Conservation (phyloP, 129 eudicot genomes). For the Kitagawia praeruptora region DNA sequence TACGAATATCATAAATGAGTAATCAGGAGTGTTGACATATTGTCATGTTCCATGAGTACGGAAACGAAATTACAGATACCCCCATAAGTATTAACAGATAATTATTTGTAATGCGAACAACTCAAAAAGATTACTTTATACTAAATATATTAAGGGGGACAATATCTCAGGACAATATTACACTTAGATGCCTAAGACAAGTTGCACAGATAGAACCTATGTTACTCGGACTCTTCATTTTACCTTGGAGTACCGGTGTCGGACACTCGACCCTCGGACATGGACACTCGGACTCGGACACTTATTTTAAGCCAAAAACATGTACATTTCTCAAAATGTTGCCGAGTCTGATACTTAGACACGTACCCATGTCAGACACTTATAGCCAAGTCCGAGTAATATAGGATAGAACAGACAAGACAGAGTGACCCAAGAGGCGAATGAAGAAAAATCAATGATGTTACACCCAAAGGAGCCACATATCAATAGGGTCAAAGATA, state of each 20-base stretch:
- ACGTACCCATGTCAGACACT: too few relatives aligned
- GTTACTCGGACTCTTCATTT: too few relatives aligned
- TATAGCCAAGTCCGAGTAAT: too few relatives aligned
- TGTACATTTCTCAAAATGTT: too few relatives aligned
- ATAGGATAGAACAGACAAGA: not conserved
- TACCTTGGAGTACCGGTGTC: too few relatives aligned
- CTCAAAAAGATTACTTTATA: not conserved
- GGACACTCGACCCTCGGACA: too few relatives aligned
- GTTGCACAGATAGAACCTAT: not conserved
- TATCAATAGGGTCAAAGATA: not conserved
- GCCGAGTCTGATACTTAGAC: too few relatives aligned
- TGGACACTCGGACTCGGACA: too few relatives aligned
- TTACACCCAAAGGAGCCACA: not conserved
- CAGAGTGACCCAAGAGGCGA: not conserved
- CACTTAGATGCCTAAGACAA: not conserved
- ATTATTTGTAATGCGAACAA: not conserved
- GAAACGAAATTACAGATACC: not conserved
- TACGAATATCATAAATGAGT: not conserved
- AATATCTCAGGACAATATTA: not conserved
- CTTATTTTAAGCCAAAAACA: too few relatives aligned
- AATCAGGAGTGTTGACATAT: not conserved
- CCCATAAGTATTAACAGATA: not conserved
- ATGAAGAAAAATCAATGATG: not conserved
- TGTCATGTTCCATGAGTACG: not conserved
- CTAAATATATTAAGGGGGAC: not conserved